A percentile compares a stretch with the other conserved stretches of the same genome.
Evolutionary conservation across 139 green algal species (phyloP).

Genomic region (Mychonastes homosphaera): DNA sequence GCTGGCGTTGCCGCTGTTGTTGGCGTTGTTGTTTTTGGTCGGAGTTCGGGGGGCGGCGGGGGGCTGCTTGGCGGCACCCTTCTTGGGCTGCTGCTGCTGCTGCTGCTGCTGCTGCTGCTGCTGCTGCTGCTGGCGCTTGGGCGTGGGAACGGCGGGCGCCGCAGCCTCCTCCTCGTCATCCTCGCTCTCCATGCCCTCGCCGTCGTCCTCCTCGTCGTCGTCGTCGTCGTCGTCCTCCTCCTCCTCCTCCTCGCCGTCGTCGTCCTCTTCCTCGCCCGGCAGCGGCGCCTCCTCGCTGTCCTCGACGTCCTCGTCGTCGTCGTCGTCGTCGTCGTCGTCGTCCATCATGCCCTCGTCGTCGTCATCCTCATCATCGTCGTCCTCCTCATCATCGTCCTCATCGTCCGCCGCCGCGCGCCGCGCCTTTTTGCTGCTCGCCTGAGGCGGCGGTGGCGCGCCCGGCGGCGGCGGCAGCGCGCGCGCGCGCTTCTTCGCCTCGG

Average conservation of each 20-base stretch:
- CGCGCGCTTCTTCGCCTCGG: background rate
- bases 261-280: conserved; percentile 1
- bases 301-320: conserved; percentile 15
- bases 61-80: background rate
- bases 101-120: conserved; percentile 1
- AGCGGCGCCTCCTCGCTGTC: conserved; percentile 13
- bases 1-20: conserved; percentile 13
- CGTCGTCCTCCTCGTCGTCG: conserved; percentile 13
- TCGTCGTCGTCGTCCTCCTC: conserved; percentile 15
- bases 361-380: conserved; percentile 12
- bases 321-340: conserved; percentile 24
- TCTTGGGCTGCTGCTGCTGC: conserved; percentile 2
- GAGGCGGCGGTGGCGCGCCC: background rate
- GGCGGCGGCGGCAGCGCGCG: background rate
- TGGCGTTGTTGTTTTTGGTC: conserved; percentile 10
- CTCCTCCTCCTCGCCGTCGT: conserved; percentile 18
- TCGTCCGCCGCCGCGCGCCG: background rate
- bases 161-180: conserved; percentile 12
- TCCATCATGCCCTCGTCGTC: background rate
- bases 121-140: background rate
- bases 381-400: conserved; percentile 20
- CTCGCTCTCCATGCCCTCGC: conserved; percentile 13
- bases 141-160: background rate
- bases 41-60: background rate
- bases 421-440: conserved; percentile 12